Conservation (phyloP, 495 filamentous ascomycete genomes). For the Neurospora cerealis region DNA sequence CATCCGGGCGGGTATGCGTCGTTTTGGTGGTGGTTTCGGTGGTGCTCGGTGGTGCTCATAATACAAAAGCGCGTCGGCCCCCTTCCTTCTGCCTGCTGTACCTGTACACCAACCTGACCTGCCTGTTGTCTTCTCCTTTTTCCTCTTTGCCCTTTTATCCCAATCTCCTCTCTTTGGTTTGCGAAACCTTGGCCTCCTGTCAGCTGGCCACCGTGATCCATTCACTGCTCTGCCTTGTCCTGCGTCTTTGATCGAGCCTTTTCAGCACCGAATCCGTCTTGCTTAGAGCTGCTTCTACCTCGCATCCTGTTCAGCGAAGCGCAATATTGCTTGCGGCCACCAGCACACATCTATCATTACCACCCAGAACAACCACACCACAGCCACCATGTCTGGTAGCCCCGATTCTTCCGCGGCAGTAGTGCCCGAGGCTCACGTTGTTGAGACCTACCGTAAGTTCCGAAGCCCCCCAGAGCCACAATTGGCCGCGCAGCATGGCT, state of each 20-base stretch:
- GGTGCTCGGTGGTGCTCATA: not conserved
- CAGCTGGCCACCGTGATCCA: not conserved
- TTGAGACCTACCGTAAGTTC: constrained; percentile 63
- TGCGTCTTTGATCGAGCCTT: not conserved
- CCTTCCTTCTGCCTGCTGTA: not conserved
- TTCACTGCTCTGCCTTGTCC: not conserved
- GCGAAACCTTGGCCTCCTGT: not conserved
- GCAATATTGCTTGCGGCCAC: not conserved
- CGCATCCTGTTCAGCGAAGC: not conserved
- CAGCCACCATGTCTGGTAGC: not conserved
- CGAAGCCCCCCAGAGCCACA: constrained; percentile 5
- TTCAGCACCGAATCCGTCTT: not conserved
- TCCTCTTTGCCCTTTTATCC: not conserved
- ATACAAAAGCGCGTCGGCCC: not conserved
- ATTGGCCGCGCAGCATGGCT: constrained; percentile 1
- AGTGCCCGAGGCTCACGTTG: constrained; percentile 76
- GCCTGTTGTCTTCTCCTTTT: not conserved
- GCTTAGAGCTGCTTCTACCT: not conserved
- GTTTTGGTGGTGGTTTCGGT: not conserved
- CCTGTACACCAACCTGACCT: not conserved
- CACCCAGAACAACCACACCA: not conserved
- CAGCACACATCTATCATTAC: not conserved
- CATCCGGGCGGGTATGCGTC: not conserved
- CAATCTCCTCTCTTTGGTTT: not conserved
- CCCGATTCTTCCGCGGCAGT: constrained; percentile 36